These are phyloP conservation scores for Microcos paniculata DNA, from an alignment of 345 rosid genomes.

Conservation along the genomic window DNA sequence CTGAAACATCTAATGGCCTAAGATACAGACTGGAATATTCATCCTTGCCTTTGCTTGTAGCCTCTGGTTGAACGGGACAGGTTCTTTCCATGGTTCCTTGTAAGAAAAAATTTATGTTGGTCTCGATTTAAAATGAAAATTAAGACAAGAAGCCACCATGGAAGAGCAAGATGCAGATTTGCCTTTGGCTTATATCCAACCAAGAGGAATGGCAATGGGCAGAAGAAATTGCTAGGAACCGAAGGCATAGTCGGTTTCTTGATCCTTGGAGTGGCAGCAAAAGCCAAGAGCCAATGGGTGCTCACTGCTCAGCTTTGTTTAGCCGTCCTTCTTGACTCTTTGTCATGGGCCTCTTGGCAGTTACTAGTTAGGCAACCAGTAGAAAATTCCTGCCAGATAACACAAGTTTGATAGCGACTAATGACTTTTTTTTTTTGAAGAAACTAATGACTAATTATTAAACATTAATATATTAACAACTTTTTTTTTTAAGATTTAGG, in stretches of 20 bases:
- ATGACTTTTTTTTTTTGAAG: too few species aligned
- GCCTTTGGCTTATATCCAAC: neutral
- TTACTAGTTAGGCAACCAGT: too few species aligned
- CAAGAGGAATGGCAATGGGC: neutral
- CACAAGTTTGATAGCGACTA: too few species aligned
- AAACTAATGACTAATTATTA: too few species aligned
- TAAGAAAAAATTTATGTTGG: neutral
- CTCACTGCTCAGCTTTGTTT: too few species aligned
- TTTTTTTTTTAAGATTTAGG: too few species aligned
- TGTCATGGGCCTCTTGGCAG: too few species aligned
- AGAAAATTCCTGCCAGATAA: too few species aligned
- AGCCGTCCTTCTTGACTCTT: conserved; percentile 3
- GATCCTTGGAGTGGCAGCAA: conserved; percentile 16
- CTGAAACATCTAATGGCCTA: conserved; percentile 40
- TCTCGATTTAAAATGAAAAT: neutral
- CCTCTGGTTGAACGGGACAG: neutral
- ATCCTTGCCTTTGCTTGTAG: neutral
- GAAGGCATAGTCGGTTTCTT: neutral
- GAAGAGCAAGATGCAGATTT: neutral
- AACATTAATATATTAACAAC: too few species aligned
- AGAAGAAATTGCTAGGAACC: neutral
- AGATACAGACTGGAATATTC: conserved; percentile 30
- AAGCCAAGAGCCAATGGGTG: conserved; percentile 4
- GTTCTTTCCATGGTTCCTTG: neutral
- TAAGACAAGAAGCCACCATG: neutral